Percentiles rank a stretch among this genome's conserved stretches.
These are phyloP conservation scores for Hamigera avellanea DNA, from an alignment of 495 filamentous ascomycete genomes.

Conservation along the genomic window DNA sequence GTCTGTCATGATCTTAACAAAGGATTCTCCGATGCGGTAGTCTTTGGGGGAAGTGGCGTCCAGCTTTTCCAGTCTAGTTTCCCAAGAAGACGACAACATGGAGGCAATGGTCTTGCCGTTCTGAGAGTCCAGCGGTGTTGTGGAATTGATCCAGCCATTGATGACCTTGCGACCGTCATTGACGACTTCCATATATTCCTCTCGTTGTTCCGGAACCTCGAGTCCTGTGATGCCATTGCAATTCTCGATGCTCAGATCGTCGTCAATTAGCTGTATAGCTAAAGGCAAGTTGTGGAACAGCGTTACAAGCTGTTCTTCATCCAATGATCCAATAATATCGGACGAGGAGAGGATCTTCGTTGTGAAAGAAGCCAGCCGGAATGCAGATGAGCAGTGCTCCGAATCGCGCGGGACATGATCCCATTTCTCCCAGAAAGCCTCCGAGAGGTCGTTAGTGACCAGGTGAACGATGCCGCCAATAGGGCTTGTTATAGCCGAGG, in stretches of 20 bases:
- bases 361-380: conserved; percentile 62
- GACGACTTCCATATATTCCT: conserved; percentile 51
- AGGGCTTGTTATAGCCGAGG: conserved; percentile 59
- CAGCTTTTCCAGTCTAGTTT: conserved; percentile 20
- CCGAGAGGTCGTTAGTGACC: conserved; percentile 26
- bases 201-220: conserved; percentile 36
- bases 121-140: conserved; percentile 6
- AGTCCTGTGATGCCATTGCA: conserved; percentile 44
- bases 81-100: conserved; percentile 23
- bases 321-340: conserved; percentile 17
- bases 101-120: conserved; percentile 11
- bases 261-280: conserved; percentile 46
- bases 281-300: conserved; percentile 41
- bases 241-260: conserved; percentile 47
- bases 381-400: conserved; percentile 55
- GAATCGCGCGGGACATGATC: conserved; percentile 43
- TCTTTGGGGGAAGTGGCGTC: conserved; percentile 18
- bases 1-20: conserved; percentile 27
- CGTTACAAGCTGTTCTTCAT: conserved; percentile 19
- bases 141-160: conserved; percentile 28
- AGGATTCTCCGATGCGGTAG: conserved; percentile 30
- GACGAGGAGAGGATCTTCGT: conserved; percentile 38
- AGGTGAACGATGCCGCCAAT: conserved; percentile 63
- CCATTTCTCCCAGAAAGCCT: conserved; percentile 12
- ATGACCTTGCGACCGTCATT: conserved; percentile 44